phyloP scores from a whole-genome alignment of 352 stramenopile species.

The Phytophthora sansomeana region DNA sequence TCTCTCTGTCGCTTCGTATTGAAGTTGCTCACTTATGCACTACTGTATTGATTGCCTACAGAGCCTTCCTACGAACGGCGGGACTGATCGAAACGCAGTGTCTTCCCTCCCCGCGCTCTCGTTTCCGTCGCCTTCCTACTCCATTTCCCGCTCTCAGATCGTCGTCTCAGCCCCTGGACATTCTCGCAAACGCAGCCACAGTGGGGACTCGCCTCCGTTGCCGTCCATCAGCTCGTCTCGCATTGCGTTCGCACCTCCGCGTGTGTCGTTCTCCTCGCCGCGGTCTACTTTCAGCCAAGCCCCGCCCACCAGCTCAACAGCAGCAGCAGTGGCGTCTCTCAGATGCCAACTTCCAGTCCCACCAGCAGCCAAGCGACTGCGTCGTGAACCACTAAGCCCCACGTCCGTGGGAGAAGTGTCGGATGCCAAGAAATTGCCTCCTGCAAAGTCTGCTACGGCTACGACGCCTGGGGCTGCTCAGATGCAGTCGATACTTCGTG shows the following conservation, averaged over 20 bases:
- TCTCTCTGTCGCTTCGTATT: not conserved
- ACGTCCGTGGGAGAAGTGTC: conserved; percentile 59
- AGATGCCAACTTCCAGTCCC: conserved; percentile 22
- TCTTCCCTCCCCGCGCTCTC: conserved; percentile 11
- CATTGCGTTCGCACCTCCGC: conserved; percentile 14
- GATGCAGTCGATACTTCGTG: conserved; percentile 66
- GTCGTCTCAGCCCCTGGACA: conserved; percentile 12
- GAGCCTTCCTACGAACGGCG: conserved; percentile 46
- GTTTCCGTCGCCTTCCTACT: conserved; percentile 33
- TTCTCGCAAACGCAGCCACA: conserved; percentile 32
- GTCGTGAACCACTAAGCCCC: conserved; percentile 47
- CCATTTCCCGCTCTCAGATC: conserved; percentile 31
- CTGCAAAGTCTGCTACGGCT: conserved; percentile 18
- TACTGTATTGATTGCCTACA: conserved; percentile 6
- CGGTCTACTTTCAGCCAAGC: not conserved
- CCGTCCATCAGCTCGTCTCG: conserved; percentile 6
- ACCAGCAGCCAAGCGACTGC: conserved; percentile 38
- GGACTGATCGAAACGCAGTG: conserved; percentile 40
- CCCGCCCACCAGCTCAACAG: not conserved
- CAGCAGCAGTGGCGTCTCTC: conserved; percentile 10
- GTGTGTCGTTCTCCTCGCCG: conserved; percentile 1
- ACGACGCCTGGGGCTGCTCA: conserved; percentile 44
- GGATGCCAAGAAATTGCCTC: conserved; percentile 30
- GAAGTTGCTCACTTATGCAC: conserved; percentile 4
- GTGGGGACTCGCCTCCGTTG: conserved; percentile 12